Evolutionary conservation across 805 yeast genomes (phyloP), one percentile per base, ranked within the genome.

Genomic region (Pichia occidentalis): DNA sequence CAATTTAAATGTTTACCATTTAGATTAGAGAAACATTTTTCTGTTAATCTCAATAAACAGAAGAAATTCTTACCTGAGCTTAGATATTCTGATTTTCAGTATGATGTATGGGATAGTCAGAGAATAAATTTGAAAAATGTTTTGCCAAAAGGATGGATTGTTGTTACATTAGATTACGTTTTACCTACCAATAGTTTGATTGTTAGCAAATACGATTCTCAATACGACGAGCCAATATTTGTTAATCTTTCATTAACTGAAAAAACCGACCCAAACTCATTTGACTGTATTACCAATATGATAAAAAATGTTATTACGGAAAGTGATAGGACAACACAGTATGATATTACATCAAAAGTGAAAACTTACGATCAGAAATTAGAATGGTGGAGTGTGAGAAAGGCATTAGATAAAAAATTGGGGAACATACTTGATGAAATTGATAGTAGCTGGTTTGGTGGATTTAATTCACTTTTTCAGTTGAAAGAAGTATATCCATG

Each of bases 341-440:
- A 58, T 1, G 73, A 70, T 24, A 66, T 72, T 1, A 77, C 86
- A 0, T 63, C 73, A 0, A 52, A 50, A 1, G 73, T 83, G 2
- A 63, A 53, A 4, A 68, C 85, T 0, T 67, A 70, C 31, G 80
- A 76, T 29, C 81, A 78, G 22, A 66, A 86, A 34, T 70, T 68
- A 32, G 46, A 61, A 7, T 90, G 97, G 96, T 92, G 97, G 95
- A 67, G 68, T 28, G 61, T 63, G 21, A 63, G 97, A 34, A 74
- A 73, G 39, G 59, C 57, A 0, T 61, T 87, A 13, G 96, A 90
- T 55, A 54, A 63, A 8, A 57, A 69, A 32, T 52, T 90, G 36
- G 56, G 68, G 27, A 57, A 56, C 2, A 56, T 87, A n/a, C 53
- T 90, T n/a, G 49, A 54, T 1, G 63, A 64, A 23, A 69, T 85